Base-by-base conservation (phyloP, 2,329 filamentous ascomycete species). In the Alternaria burnsii region DNA sequence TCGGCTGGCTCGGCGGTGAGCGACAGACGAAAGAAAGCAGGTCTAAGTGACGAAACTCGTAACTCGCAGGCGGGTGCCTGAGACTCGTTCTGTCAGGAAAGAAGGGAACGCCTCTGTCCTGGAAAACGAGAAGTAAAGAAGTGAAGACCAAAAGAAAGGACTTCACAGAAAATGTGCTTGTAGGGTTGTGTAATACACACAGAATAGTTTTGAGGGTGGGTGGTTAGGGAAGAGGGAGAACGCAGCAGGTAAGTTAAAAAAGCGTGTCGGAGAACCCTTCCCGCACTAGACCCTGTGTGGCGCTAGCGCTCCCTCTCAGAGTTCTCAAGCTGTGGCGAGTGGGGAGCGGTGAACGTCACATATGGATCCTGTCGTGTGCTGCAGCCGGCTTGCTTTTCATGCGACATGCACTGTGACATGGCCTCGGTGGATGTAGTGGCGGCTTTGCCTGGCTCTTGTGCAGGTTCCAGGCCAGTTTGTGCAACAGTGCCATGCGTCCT, bases 91-190 rank as follows among this genome's bases (percentile, higher is more conserved):
- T 73, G 70, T 72, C 59, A 69, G 72, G 75, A 77, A 78, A 74
- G 68, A 69, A 71, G 72, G 69, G 62, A 75, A 71, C 66, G 68
- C 73, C 75, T 76, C 76, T 75, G 68, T 75, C 75, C 74, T 72
- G 60, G 65, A 70, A 71, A 78, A 76, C 70, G 73, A 78, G 71
- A 78, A 75, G 71, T 73, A 67, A 77, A 78, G 59, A 72, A 78
- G 72, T 76, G 76, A 78, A 78, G 76, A 69, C 76, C 75, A 78
- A 79, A 78, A 71, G 75, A 74, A 68, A 70, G 74, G 75, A 75
- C 75, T 78, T 77, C 75, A 78, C 74, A 71, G 66, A 68, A 59
- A 71, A 64, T 68, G 72, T 72, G 71, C 30, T 71, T 63, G 63
- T 67, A 63, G 65, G 66, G 60, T 67, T 63, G 72, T 70, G 70